phyloP scores from a whole-genome alignment of 352 stramenopile species.

The Phytophthora aleatoria region DNA sequence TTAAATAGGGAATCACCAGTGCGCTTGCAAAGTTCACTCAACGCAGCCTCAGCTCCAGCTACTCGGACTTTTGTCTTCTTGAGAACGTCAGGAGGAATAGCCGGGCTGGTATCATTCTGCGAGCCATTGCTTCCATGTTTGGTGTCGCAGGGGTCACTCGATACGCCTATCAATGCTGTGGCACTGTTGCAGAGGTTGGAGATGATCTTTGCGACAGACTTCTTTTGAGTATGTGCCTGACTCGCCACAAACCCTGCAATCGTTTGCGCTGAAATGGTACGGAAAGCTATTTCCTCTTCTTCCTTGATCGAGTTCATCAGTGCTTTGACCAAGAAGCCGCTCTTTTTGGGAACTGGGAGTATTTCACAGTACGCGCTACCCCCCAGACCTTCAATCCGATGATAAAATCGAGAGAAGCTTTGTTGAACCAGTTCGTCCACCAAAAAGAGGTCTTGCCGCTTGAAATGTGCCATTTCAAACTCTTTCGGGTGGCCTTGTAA shows the following conservation, averaged over 20 bases:
- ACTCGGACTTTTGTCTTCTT: slow-evolving; percentile 47
- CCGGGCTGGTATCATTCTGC: slow-evolving; percentile 1
- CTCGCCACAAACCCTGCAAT: slow-evolving; percentile 64
- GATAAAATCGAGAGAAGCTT: slow-evolving; percentile 51
- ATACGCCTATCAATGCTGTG: slow-evolving; percentile 38
- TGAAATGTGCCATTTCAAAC: slow-evolving; percentile 78
- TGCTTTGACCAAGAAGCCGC: slow-evolving; percentile 77
- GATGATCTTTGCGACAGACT: slow-evolving; percentile 81
- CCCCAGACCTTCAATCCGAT: slow-evolving; percentile 67
- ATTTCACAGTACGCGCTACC: slow-evolving; percentile 64
- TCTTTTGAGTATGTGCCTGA: slow-evolving; percentile 57
- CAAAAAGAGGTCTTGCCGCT: slow-evolving; percentile 82
- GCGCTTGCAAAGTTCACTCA: slow-evolving; percentile 47
- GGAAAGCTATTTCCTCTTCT: slow-evolving; percentile 54
- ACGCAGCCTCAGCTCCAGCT: slow-evolving; percentile 44
- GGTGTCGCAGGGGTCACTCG: slow-evolving; percentile 9
- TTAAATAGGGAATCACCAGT: slow-evolving; percentile 43
- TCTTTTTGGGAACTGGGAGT: slow-evolving; percentile 62
- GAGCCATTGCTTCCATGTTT: slow-evolving; percentile 3
- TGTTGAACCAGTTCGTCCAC: slow-evolving; percentile 73
- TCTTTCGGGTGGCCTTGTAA: slow-evolving; percentile 36
- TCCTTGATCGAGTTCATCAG: slow-evolving; percentile 83
- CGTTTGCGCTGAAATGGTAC: slow-evolving; percentile 46
- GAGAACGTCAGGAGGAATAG: slow-evolving; percentile 25
- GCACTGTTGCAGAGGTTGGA: slow-evolving; percentile 79